Evolutionary conservation across 225 moss, liverwort and hornwort species (phyloP).

Genomic region (Ulota crispa): DNA sequence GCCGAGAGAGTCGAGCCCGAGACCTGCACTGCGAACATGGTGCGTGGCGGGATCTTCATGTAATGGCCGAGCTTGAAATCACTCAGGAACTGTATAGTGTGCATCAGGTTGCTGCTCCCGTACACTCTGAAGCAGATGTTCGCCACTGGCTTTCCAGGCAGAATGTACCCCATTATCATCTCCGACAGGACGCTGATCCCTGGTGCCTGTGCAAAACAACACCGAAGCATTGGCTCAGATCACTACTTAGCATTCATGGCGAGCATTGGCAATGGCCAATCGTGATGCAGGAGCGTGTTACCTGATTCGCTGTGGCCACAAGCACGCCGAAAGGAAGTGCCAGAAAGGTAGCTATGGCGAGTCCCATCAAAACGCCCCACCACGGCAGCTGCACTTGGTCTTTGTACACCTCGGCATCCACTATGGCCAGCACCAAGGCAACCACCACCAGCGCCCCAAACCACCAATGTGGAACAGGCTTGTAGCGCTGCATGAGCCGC

Average conservation of each 20-base stretch:
- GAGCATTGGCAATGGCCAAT: not conserved
- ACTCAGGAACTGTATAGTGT: conserved; percentile 59
- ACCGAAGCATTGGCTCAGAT: not conserved
- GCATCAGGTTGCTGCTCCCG: conserved; percentile 59
- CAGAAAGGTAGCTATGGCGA: conserved; percentile 48
- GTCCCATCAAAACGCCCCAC: conserved; percentile 69
- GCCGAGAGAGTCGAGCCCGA: conserved; percentile 52
- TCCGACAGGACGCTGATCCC: conserved; percentile 72
- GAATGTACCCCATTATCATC: conserved; percentile 69
- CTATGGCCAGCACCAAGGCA: conserved; percentile 32
- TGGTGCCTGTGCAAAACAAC: conserved; percentile 44
- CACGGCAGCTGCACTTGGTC: conserved; percentile 80
- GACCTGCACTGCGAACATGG: conserved; percentile 61
- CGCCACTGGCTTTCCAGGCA: conserved; percentile 71
- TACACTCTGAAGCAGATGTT: conserved; percentile 76
- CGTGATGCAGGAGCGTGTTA: conserved; percentile 4
- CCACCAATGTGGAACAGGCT: conserved; percentile 52
- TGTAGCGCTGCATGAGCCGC: conserved; percentile 53
- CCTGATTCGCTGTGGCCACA: conserved; percentile 86
- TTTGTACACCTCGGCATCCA: conserved; percentile 36
- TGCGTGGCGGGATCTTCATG: conserved; percentile 82
- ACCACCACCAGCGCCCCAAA: conserved; percentile 40
- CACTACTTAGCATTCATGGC: not conserved
- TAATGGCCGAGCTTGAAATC: conserved; percentile 89
- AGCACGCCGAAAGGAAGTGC: conserved; percentile 75